Evolutionary conservation across 768 basidiomycete species (phyloP), one percentile per base, ranked within the genome.

Genomic region (Mrakia hoshinonis): DNA sequence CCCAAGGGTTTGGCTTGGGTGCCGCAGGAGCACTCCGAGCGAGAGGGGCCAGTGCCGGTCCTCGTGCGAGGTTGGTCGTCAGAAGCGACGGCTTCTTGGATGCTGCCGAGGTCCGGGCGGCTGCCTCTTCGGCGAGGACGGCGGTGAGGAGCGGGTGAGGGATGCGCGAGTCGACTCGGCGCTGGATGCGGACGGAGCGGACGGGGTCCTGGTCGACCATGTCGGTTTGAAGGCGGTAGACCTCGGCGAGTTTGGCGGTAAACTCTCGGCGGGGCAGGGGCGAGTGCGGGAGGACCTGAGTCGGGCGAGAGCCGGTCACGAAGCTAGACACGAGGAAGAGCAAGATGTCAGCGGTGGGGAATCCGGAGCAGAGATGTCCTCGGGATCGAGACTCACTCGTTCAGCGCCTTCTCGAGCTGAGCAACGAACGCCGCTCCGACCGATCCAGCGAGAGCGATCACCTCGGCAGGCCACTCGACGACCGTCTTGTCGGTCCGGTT

Each of bases 161-260:
- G 6, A 91, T 80, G 29, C 91, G 86, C 0, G 92, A 88, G 78
- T 96, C 93, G 60, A 93, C 80, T 18, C 91, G 85, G 43, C 90
- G 84, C 63, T 91, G 81, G 61, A 96, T 85, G 77, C 91, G 89
- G 1, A 95, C 89, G 74, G 84, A 87, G 61, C 91, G 83, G 76
- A 89, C 84, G 0, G 95, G 95, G 75, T 96, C 95, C 75, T 89
- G 89, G 78, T 97, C 95, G 24, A 99, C 85, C 82, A 92, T 86
- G 75, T 89, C 85, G 0, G 88, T 86, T 73, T 91, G 89, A 78
- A 97, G 85, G 24, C 91, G 84, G 77, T 95, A 98, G 5, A 88
- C 81, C 9, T 84, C 81, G 0, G 91, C 90, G 26, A 96, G 84
- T 86, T 90, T 74, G 31, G 74, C 62, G 48, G 67, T 66, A 18